phyloP scores from a whole-genome alignment of 1,284 basidiomycete genomes.

The Cryptococcus jaspeensis region DNA sequence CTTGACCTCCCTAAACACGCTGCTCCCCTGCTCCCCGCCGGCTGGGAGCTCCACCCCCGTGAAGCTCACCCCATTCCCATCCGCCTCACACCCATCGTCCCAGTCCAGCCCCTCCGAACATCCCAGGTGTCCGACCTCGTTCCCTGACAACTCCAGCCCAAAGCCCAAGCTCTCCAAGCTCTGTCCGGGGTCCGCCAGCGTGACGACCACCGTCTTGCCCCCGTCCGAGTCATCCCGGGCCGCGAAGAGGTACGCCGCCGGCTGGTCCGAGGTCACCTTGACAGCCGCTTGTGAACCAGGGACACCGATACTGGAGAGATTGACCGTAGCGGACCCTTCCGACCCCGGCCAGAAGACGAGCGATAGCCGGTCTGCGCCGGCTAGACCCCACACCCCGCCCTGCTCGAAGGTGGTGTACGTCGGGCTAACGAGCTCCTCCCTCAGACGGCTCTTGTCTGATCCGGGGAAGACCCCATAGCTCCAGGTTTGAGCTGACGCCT shows the following conservation, averaged over 20 bases:
- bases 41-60: neutral
- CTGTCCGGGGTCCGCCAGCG: constrained; percentile 62
- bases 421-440: constrained; percentile 9
- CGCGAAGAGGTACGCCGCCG: constrained; percentile 55
- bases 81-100: constrained; percentile 9
- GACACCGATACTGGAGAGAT: constrained; percentile 21
- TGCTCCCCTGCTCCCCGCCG: neutral
- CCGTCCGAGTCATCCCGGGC: constrained; percentile 42
- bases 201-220: constrained; percentile 47
- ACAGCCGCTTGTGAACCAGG: constrained; percentile 36
- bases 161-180: constrained; percentile 19
- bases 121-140: neutral
- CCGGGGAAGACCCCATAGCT: constrained; percentile 62
- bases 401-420: constrained; percentile 7
- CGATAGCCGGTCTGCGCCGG: constrained; percentile 14
- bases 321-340: constrained; percentile 9
- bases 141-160: neutral
- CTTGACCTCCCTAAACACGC: neutral
- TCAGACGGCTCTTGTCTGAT: constrained; percentile 13
- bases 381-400: constrained; percentile 17
- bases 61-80: neutral
- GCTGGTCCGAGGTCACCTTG: constrained; percentile 53
- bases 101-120: constrained; percentile 1
- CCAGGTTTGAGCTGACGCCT: constrained; percentile 17
- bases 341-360: constrained; percentile 24